Evolutionary conservation across 805 yeast genomes (phyloP), one percentile per base, ranked within the genome.

Genomic region (Barnettozyma siamensis): DNA sequence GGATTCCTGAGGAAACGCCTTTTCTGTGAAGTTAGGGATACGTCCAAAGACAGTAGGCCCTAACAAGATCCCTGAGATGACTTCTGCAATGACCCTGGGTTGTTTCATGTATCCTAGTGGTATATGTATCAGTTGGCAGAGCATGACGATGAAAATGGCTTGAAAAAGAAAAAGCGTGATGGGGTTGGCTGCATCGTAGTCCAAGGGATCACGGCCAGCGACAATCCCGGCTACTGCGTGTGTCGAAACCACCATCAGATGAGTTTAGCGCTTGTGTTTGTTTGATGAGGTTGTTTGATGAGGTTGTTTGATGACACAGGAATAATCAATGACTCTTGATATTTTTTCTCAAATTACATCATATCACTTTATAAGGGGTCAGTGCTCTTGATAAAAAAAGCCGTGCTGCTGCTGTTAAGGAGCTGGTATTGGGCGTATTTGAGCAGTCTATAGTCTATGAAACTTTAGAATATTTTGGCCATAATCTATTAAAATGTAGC

Each of bases 81-180:
- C 93, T 54, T 85, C 95, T 7, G 89, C 86, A 44, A 85, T 84
- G 33, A 85, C 95, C 44, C 79, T 68, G 0, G 95, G 95, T 57
- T 85, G 93, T 49, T 76, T 78, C 33, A 85, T 57, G 46, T 61
- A 72, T 10, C 77, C 67, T 13, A 85, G 61, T 0, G 88, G 87
- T 31, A 67, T 64, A 55, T 83, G 79, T 8, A 85, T 49, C 10
- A 79, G 29, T 42, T 80, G 82, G 41, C 88, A 78, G 19, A 80
- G 53, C 1, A 70, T 50, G 33, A 83, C 66, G 52, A 85, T 79
- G 44, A 81, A 64, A 7, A 80, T 64, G 10, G 80, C 75, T 57
- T 85, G 94, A 58, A 85, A 79, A 19, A 84, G 66, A 58, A 84
- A 83, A 16, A 85, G 48, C 0, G 88, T 80, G 42, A 80, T 68